A percentile compares a stretch with the other conserved stretches of the same genome.
These are phyloP conservation scores for Lodderomyces oxycetoniae DNA, from an alignment of 1,139 yeast genomes.

Conservation along the genomic window DNA sequence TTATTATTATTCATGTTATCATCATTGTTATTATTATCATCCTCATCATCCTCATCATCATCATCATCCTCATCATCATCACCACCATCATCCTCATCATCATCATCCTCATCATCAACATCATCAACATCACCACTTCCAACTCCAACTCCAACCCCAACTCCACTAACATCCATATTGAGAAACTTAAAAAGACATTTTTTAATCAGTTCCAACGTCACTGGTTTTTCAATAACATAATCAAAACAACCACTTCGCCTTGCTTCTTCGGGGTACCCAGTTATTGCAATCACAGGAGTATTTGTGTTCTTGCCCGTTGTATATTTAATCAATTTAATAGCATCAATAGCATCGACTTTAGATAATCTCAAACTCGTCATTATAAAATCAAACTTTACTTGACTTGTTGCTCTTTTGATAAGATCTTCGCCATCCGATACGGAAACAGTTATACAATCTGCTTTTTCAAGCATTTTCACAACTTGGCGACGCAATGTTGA, in stretches of 20 bases:
- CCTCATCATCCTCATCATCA: too few relatives aligned
- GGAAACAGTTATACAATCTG: constrained; percentile 80
- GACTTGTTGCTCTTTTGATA: constrained; percentile 76
- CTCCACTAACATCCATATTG: constrained; percentile 5
- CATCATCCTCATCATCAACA: too few relatives aligned
- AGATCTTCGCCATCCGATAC: constrained; percentile 80
- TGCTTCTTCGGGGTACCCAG: constrained; percentile 72
- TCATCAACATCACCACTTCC: too few relatives aligned
- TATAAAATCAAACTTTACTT: constrained; percentile 78
- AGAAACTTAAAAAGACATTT: constrained; percentile 21
- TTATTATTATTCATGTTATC: too few relatives aligned
- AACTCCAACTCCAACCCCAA: too few relatives aligned
- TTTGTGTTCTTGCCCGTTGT: constrained; percentile 71
- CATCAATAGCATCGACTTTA: constrained; percentile 66
- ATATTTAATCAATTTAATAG: constrained; percentile 69
- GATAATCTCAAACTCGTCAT: constrained; percentile 70
- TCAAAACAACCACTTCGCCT: constrained; percentile 54
- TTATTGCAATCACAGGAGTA: constrained; percentile 76
- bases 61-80: too few relatives aligned
- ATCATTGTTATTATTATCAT: too few relatives aligned
- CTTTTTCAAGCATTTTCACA: constrained; percentile 56
- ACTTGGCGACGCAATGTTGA: constrained; percentile 75
- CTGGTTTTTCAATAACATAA: constrained; percentile 73
- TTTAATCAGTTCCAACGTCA: constrained; percentile 32
- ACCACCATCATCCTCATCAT: too few relatives aligned